phyloP scores from a whole-genome alignment of 805 yeast genomes.

The Hanseniaspora vineae region DNA sequence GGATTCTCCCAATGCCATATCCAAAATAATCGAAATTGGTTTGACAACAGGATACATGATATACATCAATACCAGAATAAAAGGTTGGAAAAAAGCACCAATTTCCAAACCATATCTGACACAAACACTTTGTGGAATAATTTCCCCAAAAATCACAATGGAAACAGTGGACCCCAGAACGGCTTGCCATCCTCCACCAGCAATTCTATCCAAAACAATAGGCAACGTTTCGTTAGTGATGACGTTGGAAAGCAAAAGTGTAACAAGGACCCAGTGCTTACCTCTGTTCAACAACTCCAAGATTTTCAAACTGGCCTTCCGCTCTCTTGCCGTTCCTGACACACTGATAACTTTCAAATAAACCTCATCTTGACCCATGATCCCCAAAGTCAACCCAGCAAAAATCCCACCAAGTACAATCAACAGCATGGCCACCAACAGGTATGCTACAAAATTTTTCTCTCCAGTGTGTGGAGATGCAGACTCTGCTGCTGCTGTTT shows the following conservation, averaged over 20 bases:
- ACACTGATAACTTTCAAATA: conserved; percentile 80
- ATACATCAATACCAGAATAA: conserved; percentile 76
- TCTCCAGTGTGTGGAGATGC: neutral
- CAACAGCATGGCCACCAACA: conserved; percentile 1
- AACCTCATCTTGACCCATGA: conserved; percentile 97
- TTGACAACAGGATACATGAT: conserved; percentile 83
- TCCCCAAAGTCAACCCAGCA: conserved; percentile 86
- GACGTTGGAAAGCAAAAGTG: conserved; percentile 72
- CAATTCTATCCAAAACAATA: conserved; percentile 78
- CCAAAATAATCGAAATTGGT: conserved; percentile 75
- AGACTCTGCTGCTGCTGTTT: neutral
- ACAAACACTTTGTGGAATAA: conserved; percentile 87
- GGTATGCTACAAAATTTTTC: conserved; percentile 3
- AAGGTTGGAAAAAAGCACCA: conserved; percentile 84
- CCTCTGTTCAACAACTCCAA: conserved; percentile 55
- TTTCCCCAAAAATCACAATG: conserved; percentile 90
- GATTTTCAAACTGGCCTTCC: conserved; percentile 58
- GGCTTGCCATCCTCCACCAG: conserved; percentile 98
- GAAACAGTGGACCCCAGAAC: conserved; percentile 86
- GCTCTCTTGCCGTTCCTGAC: conserved; percentile 67
- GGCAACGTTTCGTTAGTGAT: conserved; percentile 93
- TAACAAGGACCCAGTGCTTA: conserved; percentile 93
- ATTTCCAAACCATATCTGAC: conserved; percentile 87
- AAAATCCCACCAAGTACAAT: conserved; percentile 74
- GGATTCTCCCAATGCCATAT: conserved; percentile 78